Percentiles rank a stretch among this genome's conserved stretches.
phyloP scores from a whole-genome alignment of 352 stramenopile species.

The Pythium dissotocum region DNA sequence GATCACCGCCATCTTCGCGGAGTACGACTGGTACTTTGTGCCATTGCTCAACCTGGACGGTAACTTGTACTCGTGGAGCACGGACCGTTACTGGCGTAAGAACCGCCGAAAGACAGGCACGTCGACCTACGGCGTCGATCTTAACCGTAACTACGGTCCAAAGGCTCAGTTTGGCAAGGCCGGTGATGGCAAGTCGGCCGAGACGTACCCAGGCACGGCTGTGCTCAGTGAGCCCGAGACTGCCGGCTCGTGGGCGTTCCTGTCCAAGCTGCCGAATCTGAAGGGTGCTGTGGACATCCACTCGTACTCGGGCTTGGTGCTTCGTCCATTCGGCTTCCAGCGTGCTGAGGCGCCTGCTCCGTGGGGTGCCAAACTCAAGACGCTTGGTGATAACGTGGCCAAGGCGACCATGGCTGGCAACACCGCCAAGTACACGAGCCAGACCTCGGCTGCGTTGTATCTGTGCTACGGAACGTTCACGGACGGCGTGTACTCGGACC shows the following conservation, averaged over 20 bases:
- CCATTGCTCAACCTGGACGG: conserved; percentile 35
- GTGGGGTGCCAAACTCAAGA: conserved; percentile 33
- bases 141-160: conserved; percentile 36
- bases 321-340: conserved; percentile 35
- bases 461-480: conserved; percentile 39
- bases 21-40: conserved; percentile 35
- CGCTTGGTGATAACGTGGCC: conserved; percentile 31
- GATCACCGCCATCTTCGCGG: conserved; percentile 19
- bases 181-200: neutral
- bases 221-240: conserved; percentile 34
- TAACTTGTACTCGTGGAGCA: conserved; percentile 17
- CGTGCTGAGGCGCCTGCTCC: conserved; percentile 22
- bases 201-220: conserved; percentile 26
- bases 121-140: conserved; percentile 26
- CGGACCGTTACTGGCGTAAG: conserved; percentile 30
- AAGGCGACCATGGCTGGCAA: conserved; percentile 25
- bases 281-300: conserved; percentile 30
- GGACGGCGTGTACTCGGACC: conserved; percentile 31
- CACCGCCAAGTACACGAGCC: conserved; percentile 22
- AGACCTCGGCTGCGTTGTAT: conserved; percentile 33
- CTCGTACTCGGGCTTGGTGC: conserved; percentile 30
- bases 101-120: conserved; percentile 22
- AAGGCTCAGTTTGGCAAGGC: conserved; percentile 17
- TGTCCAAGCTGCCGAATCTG: conserved; percentile 18
- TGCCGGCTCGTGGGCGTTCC: conserved; percentile 21